Conservation (phyloP, 2,329 filamentous ascomycete genomes). For the Pestalotiopsis sp. region DNA sequence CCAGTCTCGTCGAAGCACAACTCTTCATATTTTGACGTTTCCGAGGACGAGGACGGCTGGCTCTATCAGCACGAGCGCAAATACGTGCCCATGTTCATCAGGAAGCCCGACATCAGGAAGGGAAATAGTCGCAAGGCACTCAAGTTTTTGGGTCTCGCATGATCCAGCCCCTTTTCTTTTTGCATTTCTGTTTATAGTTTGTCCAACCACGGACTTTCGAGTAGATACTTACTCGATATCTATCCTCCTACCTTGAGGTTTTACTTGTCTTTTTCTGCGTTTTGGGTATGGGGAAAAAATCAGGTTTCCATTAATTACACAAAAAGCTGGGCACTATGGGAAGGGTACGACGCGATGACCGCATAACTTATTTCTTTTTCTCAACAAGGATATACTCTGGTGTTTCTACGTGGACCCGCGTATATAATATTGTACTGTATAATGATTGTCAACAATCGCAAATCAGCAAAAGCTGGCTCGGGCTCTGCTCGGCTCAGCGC, state of each 20-base stretch:
- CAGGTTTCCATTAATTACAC: background rate
- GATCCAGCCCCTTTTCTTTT: constrained; percentile 10
- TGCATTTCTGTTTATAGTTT: background rate
- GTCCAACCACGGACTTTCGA: background rate
- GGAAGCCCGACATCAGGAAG: constrained; percentile 37
- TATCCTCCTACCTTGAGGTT: background rate
- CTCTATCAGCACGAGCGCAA: constrained; percentile 52
- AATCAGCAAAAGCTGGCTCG: background rate
- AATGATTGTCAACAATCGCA: background rate
- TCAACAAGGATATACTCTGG: background rate
- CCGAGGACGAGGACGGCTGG: constrained; percentile 42
- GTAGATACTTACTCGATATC: background rate
- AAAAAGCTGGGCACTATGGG: background rate
- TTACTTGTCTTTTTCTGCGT: background rate
- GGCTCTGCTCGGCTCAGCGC: background rate
- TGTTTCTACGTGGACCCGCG: background rate
- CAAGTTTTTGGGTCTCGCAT: constrained; percentile 55
- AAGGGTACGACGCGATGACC: background rate
- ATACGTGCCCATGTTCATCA: constrained; percentile 54
- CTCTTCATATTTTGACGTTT: constrained; percentile 29
- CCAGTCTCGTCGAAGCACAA: background rate
- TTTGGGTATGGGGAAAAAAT: background rate
- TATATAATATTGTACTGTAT: background rate
- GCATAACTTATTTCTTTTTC: background rate
- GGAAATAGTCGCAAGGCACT: constrained; percentile 54